Percentiles rank a stretch among this genome's conserved stretches.
phyloP scores from a whole-genome alignment of 2,329 filamentous ascomycete genomes.

The Scedosporium aurantiacum region DNA sequence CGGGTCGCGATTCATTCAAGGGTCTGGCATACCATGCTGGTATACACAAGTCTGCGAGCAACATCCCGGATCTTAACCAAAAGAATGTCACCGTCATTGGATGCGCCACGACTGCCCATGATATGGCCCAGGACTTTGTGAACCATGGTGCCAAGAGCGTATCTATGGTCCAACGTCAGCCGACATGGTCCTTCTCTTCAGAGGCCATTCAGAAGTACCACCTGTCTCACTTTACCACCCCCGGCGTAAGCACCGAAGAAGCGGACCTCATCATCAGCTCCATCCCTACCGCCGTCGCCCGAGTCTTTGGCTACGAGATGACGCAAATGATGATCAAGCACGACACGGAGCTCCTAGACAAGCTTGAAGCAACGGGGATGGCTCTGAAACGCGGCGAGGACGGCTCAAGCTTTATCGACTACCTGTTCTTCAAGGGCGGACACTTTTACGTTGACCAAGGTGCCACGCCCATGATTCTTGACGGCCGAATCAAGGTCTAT shows the following conservation, averaged over 20 bases:
- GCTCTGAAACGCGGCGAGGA: constrained; percentile 23
- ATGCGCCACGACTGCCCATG: constrained; percentile 30
- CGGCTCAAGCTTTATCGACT: constrained; percentile 22
- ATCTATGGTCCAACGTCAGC: constrained; percentile 41
- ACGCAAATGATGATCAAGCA: constrained; percentile 27
- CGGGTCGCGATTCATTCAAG: constrained; percentile 26
- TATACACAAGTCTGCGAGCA: constrained; percentile 27
- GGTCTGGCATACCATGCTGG: constrained; percentile 32
- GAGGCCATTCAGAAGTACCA: constrained; percentile 30
- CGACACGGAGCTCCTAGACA: constrained; percentile 31
- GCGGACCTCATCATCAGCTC: constrained; percentile 35
- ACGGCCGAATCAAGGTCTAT: constrained; percentile 28
- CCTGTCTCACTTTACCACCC: constrained; percentile 21
- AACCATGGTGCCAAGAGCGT: constrained; percentile 34
- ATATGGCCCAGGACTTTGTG: constrained; percentile 38
- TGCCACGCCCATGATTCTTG: constrained; percentile 24
- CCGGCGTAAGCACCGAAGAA: constrained; percentile 34
- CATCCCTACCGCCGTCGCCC: constrained; percentile 33
- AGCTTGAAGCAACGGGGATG: constrained; percentile 34
- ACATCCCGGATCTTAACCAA: constrained; percentile 11
- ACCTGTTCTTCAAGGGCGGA: constrained; percentile 25
- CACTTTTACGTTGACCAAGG: constrained; percentile 34
- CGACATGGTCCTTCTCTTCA: constrained; percentile 36
- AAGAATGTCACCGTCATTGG: constrained; percentile 38
- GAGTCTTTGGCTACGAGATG: constrained; percentile 29